A percentile compares a stretch with the other conserved stretches of the same genome.
Conservation (phyloP, 345 rosid genomes). For the Eucalyptus erythrocorys region DNA sequence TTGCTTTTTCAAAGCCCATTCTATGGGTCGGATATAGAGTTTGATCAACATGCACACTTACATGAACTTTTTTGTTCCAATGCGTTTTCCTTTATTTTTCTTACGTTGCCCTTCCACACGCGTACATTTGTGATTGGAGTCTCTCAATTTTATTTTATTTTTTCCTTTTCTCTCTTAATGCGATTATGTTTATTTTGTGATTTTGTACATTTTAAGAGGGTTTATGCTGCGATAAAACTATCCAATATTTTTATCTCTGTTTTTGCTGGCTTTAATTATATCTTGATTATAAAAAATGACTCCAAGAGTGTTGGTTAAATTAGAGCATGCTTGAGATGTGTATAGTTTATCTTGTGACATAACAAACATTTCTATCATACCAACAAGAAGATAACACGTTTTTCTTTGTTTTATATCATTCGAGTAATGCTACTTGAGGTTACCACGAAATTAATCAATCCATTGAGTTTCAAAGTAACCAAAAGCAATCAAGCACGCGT, state of each 20-base stretch:
- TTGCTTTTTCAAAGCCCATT: no score
- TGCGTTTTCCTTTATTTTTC: no score
- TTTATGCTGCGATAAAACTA: no score
- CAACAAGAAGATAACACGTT: accelerated
- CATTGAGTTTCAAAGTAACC: not conserved
- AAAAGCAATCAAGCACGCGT: not conserved
- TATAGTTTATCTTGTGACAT: accelerated
- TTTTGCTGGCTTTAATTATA: accelerated
- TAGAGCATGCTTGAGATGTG: not conserved
- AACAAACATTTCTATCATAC: not conserved
- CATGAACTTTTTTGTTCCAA: no score
- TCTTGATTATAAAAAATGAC: not conserved
- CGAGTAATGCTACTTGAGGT: not conserved
- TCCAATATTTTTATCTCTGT: not conserved
- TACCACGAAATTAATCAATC: not conserved
- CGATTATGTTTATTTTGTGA: no score
- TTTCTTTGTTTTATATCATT: not conserved
- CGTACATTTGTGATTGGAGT: no score
- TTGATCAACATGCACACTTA: no score
- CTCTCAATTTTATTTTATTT: no score
- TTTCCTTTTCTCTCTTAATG: no score
- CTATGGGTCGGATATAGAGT: no score
- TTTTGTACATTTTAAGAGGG: no score
- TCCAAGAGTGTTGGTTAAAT: not conserved
- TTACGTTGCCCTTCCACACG: no score